Conservation (phyloP, 176 grass and related monocot genomes). For the Zizania latifolia region DNA sequence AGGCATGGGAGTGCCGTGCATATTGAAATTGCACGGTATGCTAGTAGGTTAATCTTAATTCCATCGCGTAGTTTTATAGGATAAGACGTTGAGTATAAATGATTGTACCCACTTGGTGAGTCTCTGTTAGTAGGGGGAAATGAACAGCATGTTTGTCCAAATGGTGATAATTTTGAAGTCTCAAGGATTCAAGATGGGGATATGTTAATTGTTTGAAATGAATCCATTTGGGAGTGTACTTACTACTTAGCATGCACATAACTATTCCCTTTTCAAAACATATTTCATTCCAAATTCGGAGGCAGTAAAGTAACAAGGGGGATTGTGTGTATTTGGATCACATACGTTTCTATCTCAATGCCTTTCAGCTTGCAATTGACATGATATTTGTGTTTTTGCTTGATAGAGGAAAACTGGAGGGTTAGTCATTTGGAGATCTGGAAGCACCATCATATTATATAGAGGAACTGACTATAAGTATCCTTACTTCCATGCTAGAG, state of each 20-base stretch:
- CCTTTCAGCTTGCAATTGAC: not conserved
- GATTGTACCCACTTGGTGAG: not conserved
- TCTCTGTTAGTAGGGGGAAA: not conserved
- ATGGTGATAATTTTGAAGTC: not conserved
- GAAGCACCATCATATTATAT: conserved; percentile 79
- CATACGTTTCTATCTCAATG: conserved; percentile 12
- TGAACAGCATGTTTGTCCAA: not conserved
- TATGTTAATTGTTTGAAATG: not conserved
- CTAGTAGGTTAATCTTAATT: not conserved
- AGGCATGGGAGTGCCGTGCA: not conserved
- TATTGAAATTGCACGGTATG: not conserved
- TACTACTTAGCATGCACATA: not conserved
- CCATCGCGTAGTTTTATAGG: not conserved
- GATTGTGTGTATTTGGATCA: not conserved
- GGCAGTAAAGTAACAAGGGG: not conserved
- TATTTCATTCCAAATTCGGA: not conserved
- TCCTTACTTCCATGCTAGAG: conserved; percentile 52
- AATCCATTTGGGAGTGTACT: not conserved
- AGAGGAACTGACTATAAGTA: conserved; percentile 79
- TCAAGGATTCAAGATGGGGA: not conserved
- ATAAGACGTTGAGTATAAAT: not conserved
- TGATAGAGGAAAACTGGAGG: conserved; percentile 89
- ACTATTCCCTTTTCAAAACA: not conserved
- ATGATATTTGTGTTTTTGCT: conserved; percentile 10
- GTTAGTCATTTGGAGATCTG: conserved; percentile 90